Evolutionary conservation across 176 grass and related monocot species (phyloP).

Genomic region (Lolium rigidum): DNA sequence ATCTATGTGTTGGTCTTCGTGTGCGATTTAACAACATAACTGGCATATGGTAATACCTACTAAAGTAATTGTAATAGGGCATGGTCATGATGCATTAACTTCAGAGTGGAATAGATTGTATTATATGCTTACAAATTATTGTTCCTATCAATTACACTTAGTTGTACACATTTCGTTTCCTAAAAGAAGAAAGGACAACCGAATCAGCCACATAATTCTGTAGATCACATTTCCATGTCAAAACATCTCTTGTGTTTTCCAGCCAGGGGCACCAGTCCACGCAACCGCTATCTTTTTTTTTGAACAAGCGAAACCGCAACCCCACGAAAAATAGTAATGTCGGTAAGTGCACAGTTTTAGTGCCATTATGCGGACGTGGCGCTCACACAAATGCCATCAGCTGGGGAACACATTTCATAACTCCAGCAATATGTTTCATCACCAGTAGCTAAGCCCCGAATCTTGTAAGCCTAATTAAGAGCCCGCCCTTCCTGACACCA

Average conservation of each 20-base stretch:
- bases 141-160: not conserved
- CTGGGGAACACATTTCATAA: not conserved
- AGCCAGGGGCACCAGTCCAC: not conserved
- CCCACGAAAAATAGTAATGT: not conserved
- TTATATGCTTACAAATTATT: not conserved
- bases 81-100: slow-evolving; percentile 2
- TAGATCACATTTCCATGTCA: not conserved
- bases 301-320: not conserved
- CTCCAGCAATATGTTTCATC: not conserved
- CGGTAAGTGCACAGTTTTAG: not conserved
- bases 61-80: not conserved
- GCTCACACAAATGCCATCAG: not conserved
- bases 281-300: too few species aligned
- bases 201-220: not conserved
- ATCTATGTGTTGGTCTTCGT: not conserved
- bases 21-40: not conserved
- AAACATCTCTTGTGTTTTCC: not conserved
- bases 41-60: not conserved
- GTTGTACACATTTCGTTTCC: not conserved
- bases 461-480: not conserved
- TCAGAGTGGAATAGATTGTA: not conserved
- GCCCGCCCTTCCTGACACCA: not conserved
- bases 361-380: not conserved
- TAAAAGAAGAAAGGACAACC: slow-evolving; percentile 5
- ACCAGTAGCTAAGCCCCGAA: not conserved